Base-by-base conservation (phyloP, 2,329 filamentous ascomycete species). In the Lecanicillium sp. region DNA sequence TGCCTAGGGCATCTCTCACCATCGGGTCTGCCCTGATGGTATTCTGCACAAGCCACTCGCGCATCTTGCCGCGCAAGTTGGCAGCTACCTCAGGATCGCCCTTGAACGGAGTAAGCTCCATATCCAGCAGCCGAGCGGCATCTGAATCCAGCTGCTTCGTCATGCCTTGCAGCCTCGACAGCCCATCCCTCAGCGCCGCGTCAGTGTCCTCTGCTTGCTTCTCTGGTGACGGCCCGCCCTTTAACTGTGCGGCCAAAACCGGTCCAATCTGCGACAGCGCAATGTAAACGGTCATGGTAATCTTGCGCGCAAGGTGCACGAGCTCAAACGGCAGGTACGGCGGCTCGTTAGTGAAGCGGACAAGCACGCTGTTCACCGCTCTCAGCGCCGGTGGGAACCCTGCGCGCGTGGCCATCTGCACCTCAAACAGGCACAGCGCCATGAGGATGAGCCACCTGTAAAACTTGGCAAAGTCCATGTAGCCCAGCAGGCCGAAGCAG, bases 11-110 rank as follows among this genome's bases (percentile, higher is more conserved):
- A 58, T 87, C 81, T 49, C 81, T 74, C 8, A 97, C 90, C 62
- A 90, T 86, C 1, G 81, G 81, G 59, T 90, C 85, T 34, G 75
- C 78, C 48, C 79, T 74, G 43, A 94, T 84, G 12, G 81, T 89
- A 55, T 94, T 94, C 58, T 94, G 80, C 36, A 96, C 79, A 49
- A 97, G 67, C 74, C 87, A 94, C 52, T 92, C 86, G 61, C 81
- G 84, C 62, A 96, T 75, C 51, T 83, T 84, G 29, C 72, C 72
- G 45, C 79, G 74, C 13, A 65, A 45, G 29, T 77, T 78, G 32
- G 68, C 68, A 33, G 83, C 65, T n/a, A 69, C 70, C 44, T 75
- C 72, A 27, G 72, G 64, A 53, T 94, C 83, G n/a, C 80, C 81
- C 36, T 71, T 77, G 60, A 88, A 96, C 0, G 90, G 90, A 37